A percentile compares a stretch with the other conserved stretches of the same genome.
Conservation (phyloP, 768 basidiomycete genomes). For the Russula olivacea region DNA sequence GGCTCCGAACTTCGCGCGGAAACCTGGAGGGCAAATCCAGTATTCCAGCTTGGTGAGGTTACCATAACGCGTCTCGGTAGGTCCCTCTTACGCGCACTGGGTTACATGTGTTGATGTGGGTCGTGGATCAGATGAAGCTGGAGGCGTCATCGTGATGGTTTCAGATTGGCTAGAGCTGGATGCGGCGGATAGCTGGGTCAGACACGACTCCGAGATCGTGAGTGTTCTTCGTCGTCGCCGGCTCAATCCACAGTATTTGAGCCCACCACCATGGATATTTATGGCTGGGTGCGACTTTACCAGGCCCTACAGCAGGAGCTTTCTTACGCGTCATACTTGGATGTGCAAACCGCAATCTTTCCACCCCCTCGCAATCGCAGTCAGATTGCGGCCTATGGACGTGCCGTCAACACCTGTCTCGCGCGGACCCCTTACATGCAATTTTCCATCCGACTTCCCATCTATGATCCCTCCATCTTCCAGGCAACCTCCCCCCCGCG, state of each 20-base stretch:
- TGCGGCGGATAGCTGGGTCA: constrained; percentile 85
- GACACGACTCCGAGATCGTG: constrained; percentile 94
- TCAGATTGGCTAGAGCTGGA: constrained; percentile 97
- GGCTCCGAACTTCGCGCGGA: constrained; percentile 65
- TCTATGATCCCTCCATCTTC: constrained; percentile 67
- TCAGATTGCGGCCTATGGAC: constrained; percentile 87
- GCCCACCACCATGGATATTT: not conserved
- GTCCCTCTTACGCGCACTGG: constrained; percentile 30
- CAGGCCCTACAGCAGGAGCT: constrained; percentile 93
- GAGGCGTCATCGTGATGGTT: constrained; percentile 64
- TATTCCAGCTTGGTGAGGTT: constrained; percentile 77
- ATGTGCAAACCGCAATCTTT: constrained; percentile 76
- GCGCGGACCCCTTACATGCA: constrained; percentile 64
- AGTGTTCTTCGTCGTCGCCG: constrained; percentile 31
- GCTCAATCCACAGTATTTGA: not conserved
- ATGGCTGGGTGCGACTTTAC: constrained; percentile 16
- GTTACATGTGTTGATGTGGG: not conserved
- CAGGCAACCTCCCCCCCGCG: constrained; percentile 35
- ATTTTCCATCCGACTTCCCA: constrained; percentile 76
- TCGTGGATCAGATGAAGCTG: constrained; percentile 56
- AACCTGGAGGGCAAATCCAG: constrained; percentile 78
- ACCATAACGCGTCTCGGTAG: constrained; percentile 83
- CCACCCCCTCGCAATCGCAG: constrained; percentile 82
- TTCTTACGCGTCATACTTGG: constrained; percentile 88
- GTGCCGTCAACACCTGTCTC: constrained; percentile 77